These are phyloP conservation scores for Sclerotinia subarctica DNA, from an alignment of 2,329 filamentous ascomycete genomes.

Conservation along the genomic window DNA sequence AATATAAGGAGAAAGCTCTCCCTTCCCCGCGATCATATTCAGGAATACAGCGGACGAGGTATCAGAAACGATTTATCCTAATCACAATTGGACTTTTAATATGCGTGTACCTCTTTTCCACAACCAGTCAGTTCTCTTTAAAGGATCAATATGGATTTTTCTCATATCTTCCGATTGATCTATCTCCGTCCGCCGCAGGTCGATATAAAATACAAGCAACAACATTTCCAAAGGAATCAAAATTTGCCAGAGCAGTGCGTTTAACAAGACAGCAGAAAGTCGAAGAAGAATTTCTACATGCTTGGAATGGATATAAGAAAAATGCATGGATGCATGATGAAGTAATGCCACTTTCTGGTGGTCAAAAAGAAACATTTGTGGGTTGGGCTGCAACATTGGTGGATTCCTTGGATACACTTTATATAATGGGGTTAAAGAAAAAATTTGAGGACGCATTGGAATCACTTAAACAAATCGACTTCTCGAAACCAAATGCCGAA, in stretches of 20 bases:
- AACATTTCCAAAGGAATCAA: constrained; percentile 11
- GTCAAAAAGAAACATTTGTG: constrained; percentile 73
- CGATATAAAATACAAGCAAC: constrained; percentile 16
- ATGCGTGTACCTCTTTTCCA: neutral
- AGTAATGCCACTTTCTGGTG: constrained; percentile 65
- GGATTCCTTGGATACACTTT: constrained; percentile 75
- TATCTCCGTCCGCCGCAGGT: neutral
- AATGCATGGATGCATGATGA: constrained; percentile 84
- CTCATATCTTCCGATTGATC: neutral
- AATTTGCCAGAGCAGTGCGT: neutral
- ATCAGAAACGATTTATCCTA: neutral
- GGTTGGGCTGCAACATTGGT: constrained; percentile 85
- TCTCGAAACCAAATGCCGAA: constrained; percentile 22
- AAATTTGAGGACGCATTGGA: constrained; percentile 75
- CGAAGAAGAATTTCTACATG: constrained; percentile 25
- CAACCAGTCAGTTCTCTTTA: neutral
- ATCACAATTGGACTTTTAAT: neutral
- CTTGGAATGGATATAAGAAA: constrained; percentile 74
- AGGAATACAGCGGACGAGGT: neutral
- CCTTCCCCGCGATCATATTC: neutral
- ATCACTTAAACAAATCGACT: constrained; percentile 46
- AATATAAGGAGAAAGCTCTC: constrained; percentile 9
- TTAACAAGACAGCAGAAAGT: constrained; percentile 19
- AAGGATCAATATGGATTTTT: neutral
- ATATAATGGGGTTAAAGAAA: constrained; percentile 73